These are phyloP conservation scores for Populus hybrid DNA, from an alignment of 441 rosid species.

Conservation along the genomic window DNA sequence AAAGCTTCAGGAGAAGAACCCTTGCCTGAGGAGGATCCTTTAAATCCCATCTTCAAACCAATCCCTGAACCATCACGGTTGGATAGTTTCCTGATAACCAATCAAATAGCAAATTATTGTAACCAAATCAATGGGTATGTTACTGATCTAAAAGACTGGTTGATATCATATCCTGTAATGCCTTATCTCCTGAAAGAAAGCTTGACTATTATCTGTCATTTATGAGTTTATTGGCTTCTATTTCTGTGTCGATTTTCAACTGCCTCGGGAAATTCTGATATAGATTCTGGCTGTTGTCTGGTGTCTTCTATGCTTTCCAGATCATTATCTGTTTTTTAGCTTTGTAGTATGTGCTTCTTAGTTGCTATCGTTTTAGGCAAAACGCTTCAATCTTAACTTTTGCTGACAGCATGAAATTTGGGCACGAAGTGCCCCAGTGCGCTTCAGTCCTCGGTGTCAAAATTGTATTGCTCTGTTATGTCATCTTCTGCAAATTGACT, in stretches of 20 bases:
- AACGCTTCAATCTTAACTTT: no score
- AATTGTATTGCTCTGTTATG: neutral
- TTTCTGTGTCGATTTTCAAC: neutral
- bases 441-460: neutral
- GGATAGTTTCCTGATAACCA: slow-evolving; percentile 90
- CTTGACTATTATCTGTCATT: neutral
- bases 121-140: slow-evolving; percentile 94
- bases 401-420: neutral
- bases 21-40: slow-evolving; percentile 92
- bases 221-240: neutral
- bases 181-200: neutral
- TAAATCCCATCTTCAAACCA: slow-evolving; percentile 84
- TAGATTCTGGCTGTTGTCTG: neutral
- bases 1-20: slow-evolving; percentile 91
- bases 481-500: neutral
- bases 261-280: neutral
- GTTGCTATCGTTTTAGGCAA: neutral
- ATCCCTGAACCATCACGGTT: slow-evolving; percentile 88
- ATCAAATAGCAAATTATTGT: slow-evolving; percentile 88
- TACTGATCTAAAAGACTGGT: neutral
- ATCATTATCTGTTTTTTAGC: neutral
- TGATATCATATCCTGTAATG: neutral
- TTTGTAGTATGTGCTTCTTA: neutral
- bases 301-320: neutral
- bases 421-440: neutral